Evolutionary conservation across 1,284 basidiomycete species (phyloP).

Genomic region (Ceratobasidium sp.): DNA sequence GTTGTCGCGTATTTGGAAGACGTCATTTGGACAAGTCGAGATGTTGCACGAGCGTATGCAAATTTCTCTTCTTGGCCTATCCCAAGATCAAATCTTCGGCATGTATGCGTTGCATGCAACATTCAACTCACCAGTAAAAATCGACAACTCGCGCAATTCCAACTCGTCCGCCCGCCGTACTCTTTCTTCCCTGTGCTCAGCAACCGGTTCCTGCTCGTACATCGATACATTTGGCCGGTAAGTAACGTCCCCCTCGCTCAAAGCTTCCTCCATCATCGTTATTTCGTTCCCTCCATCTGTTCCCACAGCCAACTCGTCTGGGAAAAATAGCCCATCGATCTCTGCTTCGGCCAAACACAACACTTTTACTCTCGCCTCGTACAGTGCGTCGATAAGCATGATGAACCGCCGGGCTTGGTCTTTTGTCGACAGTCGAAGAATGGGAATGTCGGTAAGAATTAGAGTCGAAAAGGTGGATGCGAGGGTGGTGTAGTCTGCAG

Average conservation of each 20-base stretch:
- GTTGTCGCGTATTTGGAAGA: conserved; percentile 16
- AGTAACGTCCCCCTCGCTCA: conserved; percentile 66
- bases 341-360: conserved; percentile 62
- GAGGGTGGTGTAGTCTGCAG: conserved; percentile 76
- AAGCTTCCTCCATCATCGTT: conserved; percentile 68
- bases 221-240: conserved; percentile 70
- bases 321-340: conserved; percentile 70
- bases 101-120: conserved; percentile 7
- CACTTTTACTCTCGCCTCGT: conserved; percentile 61
- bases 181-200: neutral
- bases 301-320: conserved; percentile 58
- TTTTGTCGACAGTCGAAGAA: conserved; percentile 68
- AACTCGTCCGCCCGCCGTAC: neutral
- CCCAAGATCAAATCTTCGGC: neutral
- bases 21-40: conserved; percentile 73
- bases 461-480: conserved; percentile 69
- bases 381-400: conserved; percentile 75
- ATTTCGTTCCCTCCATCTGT: conserved; percentile 54
- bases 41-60: conserved; percentile 75
- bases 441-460: conserved; percentile 68
- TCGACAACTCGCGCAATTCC: conserved; percentile 57
- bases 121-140: conserved; percentile 66
- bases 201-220: conserved; percentile 58
- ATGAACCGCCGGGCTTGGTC: conserved; percentile 78
- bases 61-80: conserved; percentile 74